A percentile compares a stretch with the other conserved stretches of the same genome.
phyloP scores from a whole-genome alignment of 169 alveolate genomes.

The Eimeria necatrix region DNA sequence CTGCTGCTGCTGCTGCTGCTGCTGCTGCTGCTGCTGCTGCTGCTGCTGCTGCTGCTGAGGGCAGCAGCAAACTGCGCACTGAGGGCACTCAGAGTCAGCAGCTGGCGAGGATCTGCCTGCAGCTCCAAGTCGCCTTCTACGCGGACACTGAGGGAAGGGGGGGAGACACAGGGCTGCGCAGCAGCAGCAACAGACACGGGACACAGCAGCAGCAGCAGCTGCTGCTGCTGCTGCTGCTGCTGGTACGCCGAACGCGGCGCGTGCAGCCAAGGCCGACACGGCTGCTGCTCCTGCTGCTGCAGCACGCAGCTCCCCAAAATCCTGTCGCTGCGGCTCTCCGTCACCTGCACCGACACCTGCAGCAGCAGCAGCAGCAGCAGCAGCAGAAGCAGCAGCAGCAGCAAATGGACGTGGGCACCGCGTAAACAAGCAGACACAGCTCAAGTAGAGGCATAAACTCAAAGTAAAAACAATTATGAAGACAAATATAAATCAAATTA shows the following conservation, averaged over 20 bases:
- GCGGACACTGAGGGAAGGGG: constrained; percentile 5
- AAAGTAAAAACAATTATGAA: no score
- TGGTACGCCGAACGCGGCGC: not conserved
- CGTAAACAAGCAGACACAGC: no score
- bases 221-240: constrained; percentile 15
- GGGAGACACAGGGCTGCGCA: not conserved
- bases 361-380: not conserved
- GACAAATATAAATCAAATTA: no score
- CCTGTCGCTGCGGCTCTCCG: not conserved
- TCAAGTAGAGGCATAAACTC: no score
- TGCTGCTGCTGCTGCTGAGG: not conserved
- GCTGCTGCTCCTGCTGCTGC: not conserved
- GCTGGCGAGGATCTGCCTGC: not conserved
- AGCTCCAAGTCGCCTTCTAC: constrained; percentile 14
- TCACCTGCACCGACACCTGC: constrained; percentile 26
- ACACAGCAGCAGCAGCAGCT: not conserved
- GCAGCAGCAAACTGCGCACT: not conserved
- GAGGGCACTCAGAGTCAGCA: not conserved
- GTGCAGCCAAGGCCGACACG: not conserved
- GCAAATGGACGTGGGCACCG: no score
- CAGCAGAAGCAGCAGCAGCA: not conserved
- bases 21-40: constrained; percentile 18
- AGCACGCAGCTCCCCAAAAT: constrained; percentile 26
- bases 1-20: constrained; percentile 2
- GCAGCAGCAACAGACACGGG: constrained; percentile 28